Evolutionary conservation across 768 basidiomycete genomes (phyloP), one percentile per base, ranked within the genome.

Genomic region (Tylopilus rubrobrunneus): DNA sequence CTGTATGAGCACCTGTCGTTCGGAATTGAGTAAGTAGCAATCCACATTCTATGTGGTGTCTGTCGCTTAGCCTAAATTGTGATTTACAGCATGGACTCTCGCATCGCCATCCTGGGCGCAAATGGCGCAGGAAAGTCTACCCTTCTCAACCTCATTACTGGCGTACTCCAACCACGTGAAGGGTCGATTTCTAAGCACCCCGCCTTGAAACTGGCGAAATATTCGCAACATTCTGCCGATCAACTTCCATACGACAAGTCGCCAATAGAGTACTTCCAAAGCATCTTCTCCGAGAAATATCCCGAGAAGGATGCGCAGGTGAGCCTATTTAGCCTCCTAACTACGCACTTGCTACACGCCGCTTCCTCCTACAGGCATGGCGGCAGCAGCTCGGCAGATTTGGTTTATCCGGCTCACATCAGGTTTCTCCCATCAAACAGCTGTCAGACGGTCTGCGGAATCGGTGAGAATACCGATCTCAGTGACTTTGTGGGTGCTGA

Each of bases 151-250:
- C 81, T 97, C 48, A 90, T 99, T 74, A 98, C 89, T 21, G 79
- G 89, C 53, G 78, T 67, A 10, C 79, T 95, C 37, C 86, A 88
- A 53, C 93, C 96, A 1, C 74, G 73, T 59, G 81, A 88, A 69
- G 97, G 97, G 48, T 92, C 91, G 37, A 70, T 99, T 61, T 89
- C 89, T 47, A 92, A 92, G 65, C 97, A 99, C 70, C 77, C 87
- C 41, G 79, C 78, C 19, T 82, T 99, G 62, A 99, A 99, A 73
- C 84, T 99, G 54, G 91, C 94, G 60, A 99, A 98, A 73, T 99
- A 99, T 79, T 93, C 90, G 6, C 97, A 99, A 75, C 97, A 99
- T 77, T 92, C 89, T 50, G 95, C 97, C 28, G 97, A 99, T 73
- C 97, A 99, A 71, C 84, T 99, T 10, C 97, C 97, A 25, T 99